Evolutionary conservation across 2,329 filamentous ascomycete species (phyloP).

Genomic region (Pleoardoris graminearum): DNA sequence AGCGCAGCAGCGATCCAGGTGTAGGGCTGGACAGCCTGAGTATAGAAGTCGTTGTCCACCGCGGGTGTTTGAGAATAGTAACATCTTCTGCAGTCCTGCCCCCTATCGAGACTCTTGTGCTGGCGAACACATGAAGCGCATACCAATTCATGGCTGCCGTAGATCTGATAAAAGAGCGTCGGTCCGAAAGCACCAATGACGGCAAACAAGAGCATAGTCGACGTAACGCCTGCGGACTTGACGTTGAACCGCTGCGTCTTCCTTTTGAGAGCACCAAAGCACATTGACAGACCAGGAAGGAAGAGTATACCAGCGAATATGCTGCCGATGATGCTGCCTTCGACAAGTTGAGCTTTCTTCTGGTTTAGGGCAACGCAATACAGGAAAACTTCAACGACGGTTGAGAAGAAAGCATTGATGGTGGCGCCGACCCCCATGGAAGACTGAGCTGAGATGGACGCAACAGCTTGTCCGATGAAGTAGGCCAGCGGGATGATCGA

Average conservation of each 20-base stretch:
- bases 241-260: conserved; percentile 99
- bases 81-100: conserved; percentile 83
- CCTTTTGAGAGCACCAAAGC: conserved; percentile 94
- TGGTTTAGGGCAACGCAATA: conserved; percentile 93
- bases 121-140: conserved; percentile 66
- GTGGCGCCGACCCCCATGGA: conserved; percentile 97
- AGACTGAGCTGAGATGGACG: conserved; percentile 96
- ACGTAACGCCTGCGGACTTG: conserved; percentile 92
- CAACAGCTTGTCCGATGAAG: conserved; percentile 97
- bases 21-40: conserved; percentile 88
- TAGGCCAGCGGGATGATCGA: conserved; percentile 97
- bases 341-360: conserved; percentile 89
- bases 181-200: conserved; percentile 94
- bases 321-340: conserved; percentile 95
- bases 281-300: conserved; percentile 95
- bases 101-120: conserved; percentile 52
- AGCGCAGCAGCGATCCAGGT: conserved; percentile 85
- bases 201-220: conserved; percentile 96
- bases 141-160: conserved; percentile 93
- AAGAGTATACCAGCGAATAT: conserved; percentile 97
- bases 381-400: conserved; percentile 93
- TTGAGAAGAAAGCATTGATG: conserved; percentile 98
- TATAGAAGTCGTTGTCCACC: conserved; percentile 84
- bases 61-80: conserved; percentile 90
- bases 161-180: conserved; percentile 97